Conservation (phyloP, 495 filamentous ascomycete genomes). For the Chaetomium fimeti region DNA sequence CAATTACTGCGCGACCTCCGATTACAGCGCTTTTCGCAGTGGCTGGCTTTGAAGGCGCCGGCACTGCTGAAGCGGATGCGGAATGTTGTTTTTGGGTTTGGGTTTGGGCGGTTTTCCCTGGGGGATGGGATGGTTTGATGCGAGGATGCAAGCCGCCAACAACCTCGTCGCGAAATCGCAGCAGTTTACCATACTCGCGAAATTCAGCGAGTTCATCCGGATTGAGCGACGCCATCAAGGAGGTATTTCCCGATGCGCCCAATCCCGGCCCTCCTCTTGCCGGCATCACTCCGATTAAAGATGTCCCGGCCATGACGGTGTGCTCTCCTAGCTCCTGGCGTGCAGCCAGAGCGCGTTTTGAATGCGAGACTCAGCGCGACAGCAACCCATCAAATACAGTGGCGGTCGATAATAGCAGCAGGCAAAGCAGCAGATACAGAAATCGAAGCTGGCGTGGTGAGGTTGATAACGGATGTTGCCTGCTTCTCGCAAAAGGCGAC, state of each 20-base stretch:
- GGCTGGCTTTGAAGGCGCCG: conserved; percentile 29
- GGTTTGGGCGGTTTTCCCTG: conserved; percentile 49
- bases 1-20: conserved; percentile 34
- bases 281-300: conserved; percentile 21
- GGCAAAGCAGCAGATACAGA: neutral
- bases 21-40: conserved; percentile 29
- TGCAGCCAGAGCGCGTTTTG: conserved; percentile 2
- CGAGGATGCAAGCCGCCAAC: conserved; percentile 36
- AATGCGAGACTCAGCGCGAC: conserved; percentile 13
- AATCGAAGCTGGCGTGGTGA: neutral
- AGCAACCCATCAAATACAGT: conserved; percentile 16
- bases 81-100: conserved; percentile 20
- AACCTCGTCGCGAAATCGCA: conserved; percentile 41
- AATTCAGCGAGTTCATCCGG: conserved; percentile 30
- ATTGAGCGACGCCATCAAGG: conserved; percentile 27
- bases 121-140: conserved; percentile 48
- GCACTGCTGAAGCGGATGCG: conserved; percentile 28
- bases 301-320: conserved; percentile 28
- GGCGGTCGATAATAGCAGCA: neutral
- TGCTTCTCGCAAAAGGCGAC: neutral
- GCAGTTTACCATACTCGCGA: conserved; percentile 38
- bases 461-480: neutral
- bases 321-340: neutral
- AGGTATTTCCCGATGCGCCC: conserved; percentile 8
- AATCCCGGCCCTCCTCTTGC: conserved; percentile 7